Evolutionary conservation across 2,329 filamentous ascomycete species (phyloP).

Genomic region (Pseudocercospora pini-densiflorae): DNA sequence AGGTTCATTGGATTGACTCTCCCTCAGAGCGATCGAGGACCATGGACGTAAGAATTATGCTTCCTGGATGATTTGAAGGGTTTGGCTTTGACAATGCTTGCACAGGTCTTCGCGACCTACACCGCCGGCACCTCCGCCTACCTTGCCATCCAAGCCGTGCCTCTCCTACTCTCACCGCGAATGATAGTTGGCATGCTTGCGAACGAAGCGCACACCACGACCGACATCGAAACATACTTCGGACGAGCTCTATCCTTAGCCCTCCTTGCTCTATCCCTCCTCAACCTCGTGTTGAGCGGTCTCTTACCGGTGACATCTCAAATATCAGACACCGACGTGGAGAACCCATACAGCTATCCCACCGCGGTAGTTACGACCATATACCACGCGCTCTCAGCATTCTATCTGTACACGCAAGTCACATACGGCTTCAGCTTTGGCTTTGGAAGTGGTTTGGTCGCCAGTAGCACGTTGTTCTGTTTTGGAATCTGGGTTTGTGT

Average conservation of each 20-base stretch:
- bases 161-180: conserved; percentile 63
- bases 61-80: not conserved
- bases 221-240: conserved; percentile 73
- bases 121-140: conserved; percentile 42
- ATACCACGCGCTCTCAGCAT: conserved; percentile 67
- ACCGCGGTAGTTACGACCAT: conserved; percentile 64
- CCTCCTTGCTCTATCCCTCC: conserved; percentile 66
- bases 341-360: conserved; percentile 58
- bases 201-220: conserved; percentile 56
- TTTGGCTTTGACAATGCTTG: not conserved
- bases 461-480: conserved; percentile 61
- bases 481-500: conserved; percentile 69
- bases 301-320: conserved; percentile 61
- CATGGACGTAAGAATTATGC: not conserved
- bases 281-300: conserved; percentile 72
- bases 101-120: conserved; percentile 1
- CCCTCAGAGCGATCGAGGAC: not conserved
- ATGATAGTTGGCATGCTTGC: conserved; percentile 64
- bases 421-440: conserved; percentile 59
- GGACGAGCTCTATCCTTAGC: conserved; percentile 71
- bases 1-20: not conserved
- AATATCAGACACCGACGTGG: not conserved
- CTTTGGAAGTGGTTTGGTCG: conserved; percentile 62
- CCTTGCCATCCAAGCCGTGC: conserved; percentile 51
- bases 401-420: conserved; percentile 72